Evolutionary conservation across 1,284 basidiomycete species (phyloP).

Genomic region (Anthracocystis panici-leucophaei): DNA sequence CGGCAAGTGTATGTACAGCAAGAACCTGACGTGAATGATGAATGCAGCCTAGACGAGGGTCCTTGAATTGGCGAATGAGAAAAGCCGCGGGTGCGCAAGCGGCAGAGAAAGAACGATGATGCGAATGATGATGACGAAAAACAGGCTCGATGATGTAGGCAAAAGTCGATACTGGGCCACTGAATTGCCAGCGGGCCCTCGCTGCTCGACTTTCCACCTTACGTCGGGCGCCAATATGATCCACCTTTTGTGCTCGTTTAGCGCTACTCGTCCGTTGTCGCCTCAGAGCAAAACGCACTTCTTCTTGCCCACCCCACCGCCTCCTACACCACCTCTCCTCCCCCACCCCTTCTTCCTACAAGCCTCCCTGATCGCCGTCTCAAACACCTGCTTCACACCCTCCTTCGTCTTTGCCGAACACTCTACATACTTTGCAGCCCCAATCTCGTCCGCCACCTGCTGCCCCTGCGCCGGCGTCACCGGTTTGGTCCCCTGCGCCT

Average conservation of each 20-base stretch:
- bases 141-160: too few species aligned
- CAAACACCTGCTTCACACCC: slow-evolving; percentile 93
- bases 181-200: too few species aligned
- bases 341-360: slow-evolving; percentile 62
- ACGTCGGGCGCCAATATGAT: too few species aligned
- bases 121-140: not conserved
- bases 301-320: slow-evolving; percentile 73
- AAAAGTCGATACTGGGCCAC: too few species aligned
- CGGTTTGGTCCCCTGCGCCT: slow-evolving; percentile 88
- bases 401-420: slow-evolving; percentile 91
- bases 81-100: not conserved
- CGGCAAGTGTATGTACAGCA: not conserved
- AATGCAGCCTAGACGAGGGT: not conserved
- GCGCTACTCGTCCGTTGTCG: too few species aligned
- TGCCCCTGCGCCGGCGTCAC: slow-evolving; percentile 76
- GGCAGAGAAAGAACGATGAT: not conserved
- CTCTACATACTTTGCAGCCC: slow-evolving; percentile 89
- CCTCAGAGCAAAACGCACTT: slow-evolving; percentile 81
- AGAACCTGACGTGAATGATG: not conserved
- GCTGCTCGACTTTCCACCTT: too few species aligned
- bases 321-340: slow-evolving; percentile 34
- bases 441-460: slow-evolving; percentile 87
- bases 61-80: not conserved
- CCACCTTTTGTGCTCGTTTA: too few species aligned
- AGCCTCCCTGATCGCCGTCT: slow-evolving; percentile 87